Evolutionary conservation across 495 filamentous ascomycete species (phyloP), one percentile per base, ranked within the genome.

Genomic region (Bathelium albidoporum): DNA sequence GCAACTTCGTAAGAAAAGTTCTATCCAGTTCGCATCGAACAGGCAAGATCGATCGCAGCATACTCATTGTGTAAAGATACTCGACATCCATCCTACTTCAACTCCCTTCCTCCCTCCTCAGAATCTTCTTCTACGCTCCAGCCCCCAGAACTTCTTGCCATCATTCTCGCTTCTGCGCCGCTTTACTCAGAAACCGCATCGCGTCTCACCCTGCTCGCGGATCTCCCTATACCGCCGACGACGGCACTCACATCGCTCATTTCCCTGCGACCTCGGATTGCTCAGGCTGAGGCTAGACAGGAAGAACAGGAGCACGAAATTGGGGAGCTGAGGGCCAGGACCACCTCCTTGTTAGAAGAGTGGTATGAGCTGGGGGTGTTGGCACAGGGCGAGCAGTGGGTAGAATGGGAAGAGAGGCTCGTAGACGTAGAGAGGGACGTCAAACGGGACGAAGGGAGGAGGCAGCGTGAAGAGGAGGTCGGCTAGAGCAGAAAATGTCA

Each of bases 301-400:
- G 73, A 82, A 4, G 79, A 82, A 24, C 92, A 96, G 73, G 83
- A 81, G n/a, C 76, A 78, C 26, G 82, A 88, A 66, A 83, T 96
- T 36, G 83, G 86, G 29, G 85, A 85, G 63, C 72, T 98, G 63
- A 73, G 91, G 58, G 78, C 79, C n/a, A 79, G 88, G 22, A 95
- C 84, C 62, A 92, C 91, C 62, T 72, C 73, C 28, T 75, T 85
- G n/a, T 72, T 97, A 62, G 82, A 90, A 73, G 73, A 81, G 20
- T 96, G 91, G 90, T 93, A 95, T 75, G 85, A 91, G 68, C 73
- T 85, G 28, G 81, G 85, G 14, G 77, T 93, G 60, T 72, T 95
- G 43, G 80, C 82, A 16, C 83, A 81, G 66, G 86, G 87, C 0
- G 83, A 87, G 65, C 85, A 80, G 62, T 89, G 90, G 79, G 86